Evolutionary conservation across 2,329 filamentous ascomycete genomes (phyloP).

Genomic region (Trichoderma koningii): DNA sequence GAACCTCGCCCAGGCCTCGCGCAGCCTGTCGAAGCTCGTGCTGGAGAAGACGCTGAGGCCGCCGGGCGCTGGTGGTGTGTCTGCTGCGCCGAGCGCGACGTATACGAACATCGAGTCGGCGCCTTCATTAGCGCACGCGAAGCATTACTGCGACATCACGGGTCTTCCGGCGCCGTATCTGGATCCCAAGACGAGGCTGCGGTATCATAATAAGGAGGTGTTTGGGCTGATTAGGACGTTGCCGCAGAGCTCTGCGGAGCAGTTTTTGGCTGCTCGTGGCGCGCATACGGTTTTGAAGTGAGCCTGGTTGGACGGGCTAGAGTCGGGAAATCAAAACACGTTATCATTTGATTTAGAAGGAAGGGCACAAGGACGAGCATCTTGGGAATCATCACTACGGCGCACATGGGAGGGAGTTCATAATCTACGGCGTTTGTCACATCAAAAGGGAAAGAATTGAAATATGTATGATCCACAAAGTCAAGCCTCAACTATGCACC

Average conservation of each 20-base stretch:
- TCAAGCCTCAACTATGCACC: conserved; percentile 94
- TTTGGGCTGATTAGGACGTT: conserved; percentile 80
- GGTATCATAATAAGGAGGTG: conserved; percentile 92
- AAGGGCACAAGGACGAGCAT: background rate
- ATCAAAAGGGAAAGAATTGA: conserved; percentile 23
- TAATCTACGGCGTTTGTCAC: background rate
- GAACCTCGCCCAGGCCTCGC: conserved; percentile 87
- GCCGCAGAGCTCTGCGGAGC: conserved; percentile 80
- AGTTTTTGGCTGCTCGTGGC: conserved; percentile 84
- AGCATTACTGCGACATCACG: conserved; percentile 94
- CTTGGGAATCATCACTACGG: background rate
- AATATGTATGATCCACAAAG: conserved; percentile 82
- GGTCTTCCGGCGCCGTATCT: conserved; percentile 88
- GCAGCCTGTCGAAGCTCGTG: conserved; percentile 83
- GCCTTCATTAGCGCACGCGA: conserved; percentile 80
- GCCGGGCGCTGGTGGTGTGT: conserved; percentile 33
- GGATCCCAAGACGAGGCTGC: conserved; percentile 89
- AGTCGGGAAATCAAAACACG: background rate
- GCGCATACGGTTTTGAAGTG: conserved; percentile 94
- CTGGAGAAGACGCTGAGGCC: conserved; percentile 73
- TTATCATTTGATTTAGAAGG: background rate
- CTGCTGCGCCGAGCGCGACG: conserved; percentile 71
- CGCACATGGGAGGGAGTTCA: background rate
- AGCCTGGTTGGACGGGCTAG: conserved; percentile 27
- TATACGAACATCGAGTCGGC: conserved; percentile 98